phyloP scores from a whole-genome alignment of 2,329 filamentous ascomycete genomes.

The Clarireedia hainanense region DNA sequence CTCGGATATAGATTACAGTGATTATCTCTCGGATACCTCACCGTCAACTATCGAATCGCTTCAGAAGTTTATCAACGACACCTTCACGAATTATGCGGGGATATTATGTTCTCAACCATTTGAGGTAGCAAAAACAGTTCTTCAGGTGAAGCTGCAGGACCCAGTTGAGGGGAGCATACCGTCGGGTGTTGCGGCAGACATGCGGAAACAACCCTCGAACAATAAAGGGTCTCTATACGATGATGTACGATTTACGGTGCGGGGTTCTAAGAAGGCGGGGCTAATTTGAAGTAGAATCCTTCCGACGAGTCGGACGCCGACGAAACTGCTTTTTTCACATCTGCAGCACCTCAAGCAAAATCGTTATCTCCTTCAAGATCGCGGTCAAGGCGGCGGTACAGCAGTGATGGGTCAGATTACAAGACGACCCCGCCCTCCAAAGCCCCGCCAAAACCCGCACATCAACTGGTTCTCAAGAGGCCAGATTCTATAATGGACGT shows the following conservation, averaged over 20 bases:
- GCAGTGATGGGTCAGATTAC: conserved; percentile 16
- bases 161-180: conserved; percentile 16
- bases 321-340: conserved; percentile 79
- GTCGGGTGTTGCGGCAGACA: conserved; percentile 12
- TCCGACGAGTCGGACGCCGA: conserved; percentile 67
- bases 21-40: conserved; percentile 71
- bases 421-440: conserved; percentile 19
- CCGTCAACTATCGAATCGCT: conserved; percentile 67
- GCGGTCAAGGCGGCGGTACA: conserved; percentile 22
- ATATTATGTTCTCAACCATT: conserved; percentile 91
- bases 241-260: conserved; percentile 18
- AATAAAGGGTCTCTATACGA: conserved; percentile 22
- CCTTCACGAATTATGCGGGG: conserved; percentile 86
- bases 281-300: conserved; percentile 28
- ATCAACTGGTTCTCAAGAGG: conserved; percentile 64
- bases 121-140: conserved; percentile 88
- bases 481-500: conserved; percentile 80
- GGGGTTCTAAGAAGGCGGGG: background rate
- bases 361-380: conserved; percentile 35
- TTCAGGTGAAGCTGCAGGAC: conserved; percentile 63
- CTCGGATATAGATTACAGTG: conserved; percentile 84
- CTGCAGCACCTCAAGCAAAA: conserved; percentile 37
- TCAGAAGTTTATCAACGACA: conserved; percentile 72
- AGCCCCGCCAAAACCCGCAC: conserved; percentile 34
- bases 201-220: background rate